Conservation (phyloP, 805 yeast species). For the Ogataea trehalophila region DNA sequence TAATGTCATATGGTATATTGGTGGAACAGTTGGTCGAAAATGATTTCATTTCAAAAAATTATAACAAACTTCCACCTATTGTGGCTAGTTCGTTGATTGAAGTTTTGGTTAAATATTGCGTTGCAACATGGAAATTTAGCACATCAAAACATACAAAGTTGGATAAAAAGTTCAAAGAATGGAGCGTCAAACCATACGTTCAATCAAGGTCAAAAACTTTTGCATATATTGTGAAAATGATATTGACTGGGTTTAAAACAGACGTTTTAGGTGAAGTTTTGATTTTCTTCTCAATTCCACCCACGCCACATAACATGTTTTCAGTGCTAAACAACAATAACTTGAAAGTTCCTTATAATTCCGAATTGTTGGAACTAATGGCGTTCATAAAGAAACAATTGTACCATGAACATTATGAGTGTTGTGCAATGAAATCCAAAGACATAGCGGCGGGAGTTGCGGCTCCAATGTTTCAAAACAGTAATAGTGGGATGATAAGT, state of each 20-base stretch:
- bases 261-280: conserved; percentile 22
- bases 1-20: conserved; percentile 33
- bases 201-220: conserved; percentile 19
- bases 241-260: conserved; percentile 15
- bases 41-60: conserved; percentile 30
- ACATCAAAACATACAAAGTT: conserved; percentile 16
- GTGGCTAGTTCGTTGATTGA: conserved; percentile 34
- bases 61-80: conserved; percentile 22
- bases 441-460: no score
- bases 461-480: no score
- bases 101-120: conserved; percentile 39
- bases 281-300: conserved; percentile 19
- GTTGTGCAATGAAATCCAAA: no score
- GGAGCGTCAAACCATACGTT: conserved; percentile 29
- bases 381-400: conserved; percentile 8
- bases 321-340: conserved; percentile 13
- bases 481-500: no score
- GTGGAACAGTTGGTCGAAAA: conserved; percentile 38
- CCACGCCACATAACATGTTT: conserved; percentile 22
- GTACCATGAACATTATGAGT: not conserved
- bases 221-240: conserved; percentile 11
- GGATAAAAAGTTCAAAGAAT: conserved; percentile 23
- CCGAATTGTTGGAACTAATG: conserved; percentile 16
- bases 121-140: conserved; percentile 39
- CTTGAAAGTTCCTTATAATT: conserved; percentile 2